Base-by-base conservation (phyloP, 2,329 filamentous ascomycete species). In the Teratosphaeria destructans region DNA sequence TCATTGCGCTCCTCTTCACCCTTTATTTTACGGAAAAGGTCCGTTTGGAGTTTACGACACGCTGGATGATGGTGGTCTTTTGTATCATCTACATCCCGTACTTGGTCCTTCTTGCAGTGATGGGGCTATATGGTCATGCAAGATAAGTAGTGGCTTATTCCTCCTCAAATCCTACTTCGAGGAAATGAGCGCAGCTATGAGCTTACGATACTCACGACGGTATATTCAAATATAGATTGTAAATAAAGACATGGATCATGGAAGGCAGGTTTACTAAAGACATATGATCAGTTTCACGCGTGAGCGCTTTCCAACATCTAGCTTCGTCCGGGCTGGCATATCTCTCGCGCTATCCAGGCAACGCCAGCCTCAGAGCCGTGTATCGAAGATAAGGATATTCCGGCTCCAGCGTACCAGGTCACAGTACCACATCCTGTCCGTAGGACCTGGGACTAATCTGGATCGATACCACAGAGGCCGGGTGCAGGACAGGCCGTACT, bases 21-120 rank as follows among this genome's bases (percentile, higher is more conserved):
- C 69, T 80, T 6, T 77, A 72, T 64, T 78, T 80, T 58, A 79
- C 77, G 1, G 73, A 76, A 54, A 71, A 71, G 39, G 74, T 77
- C 23, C 72, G 76, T 76, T 1, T 3, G 5, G 77, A 79, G 63
- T 79, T 79, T 59, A 73, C 77, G 1, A 70, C 66, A 1, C 68
- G 71, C 60, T 69, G 70, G 60, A 73, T 73, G 65, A 76, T 80
- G 64, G 60, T 74, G 2, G 61, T 75, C 12, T 80, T 80, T 59
- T 75, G 74, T 1, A 63, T 75, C 23, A 65, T 72, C 1, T 79
- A 78, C 60, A 74, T 77, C 3, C 70, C 75, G 47, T 78, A 79
- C 23, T 63, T 79, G 29, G 67, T 78, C 8, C 62, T 79, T 37
- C 73, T 39, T 16, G 37, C 37, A 12, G 37, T 39, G 16, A 39